Evolutionary conservation across 306 rosid species (phyloP).

Genomic region (Citrullus amarus): DNA sequence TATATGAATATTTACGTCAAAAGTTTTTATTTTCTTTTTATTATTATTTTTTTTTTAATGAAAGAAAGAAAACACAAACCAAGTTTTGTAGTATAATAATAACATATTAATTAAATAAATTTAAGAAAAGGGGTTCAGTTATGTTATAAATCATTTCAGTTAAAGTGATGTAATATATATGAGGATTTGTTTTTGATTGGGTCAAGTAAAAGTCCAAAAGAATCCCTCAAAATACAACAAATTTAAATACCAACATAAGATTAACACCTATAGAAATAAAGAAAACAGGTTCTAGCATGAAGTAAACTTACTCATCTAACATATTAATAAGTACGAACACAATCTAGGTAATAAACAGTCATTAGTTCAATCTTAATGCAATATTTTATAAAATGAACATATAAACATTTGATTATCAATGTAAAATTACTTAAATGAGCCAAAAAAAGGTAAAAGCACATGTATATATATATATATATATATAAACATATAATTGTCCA

Average conservation of each 20-base stretch:
- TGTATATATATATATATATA: not conserved
- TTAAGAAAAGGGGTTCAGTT: not conserved
- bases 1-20: not conserved
- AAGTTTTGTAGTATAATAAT: not conserved
- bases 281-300: not conserved
- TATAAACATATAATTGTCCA: not conserved
- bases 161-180: too few relatives aligned
- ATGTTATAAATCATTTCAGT: too few relatives aligned
- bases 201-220: not conserved
- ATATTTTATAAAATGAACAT: not conserved
- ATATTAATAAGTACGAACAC: not conserved
- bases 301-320: not conserved
- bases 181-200: not conserved
- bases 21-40: not conserved
- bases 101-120: not conserved
- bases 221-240: not conserved
- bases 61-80: too few relatives aligned
- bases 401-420: not conserved
- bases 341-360: not conserved
- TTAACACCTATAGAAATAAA: not conserved
- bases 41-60: too few relatives aligned
- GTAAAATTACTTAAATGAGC: not conserved
- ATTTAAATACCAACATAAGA: not conserved
- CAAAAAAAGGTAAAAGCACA: not conserved
- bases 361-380: not conserved